Evolutionary conservation across 2,329 filamentous ascomycete genomes (phyloP).

Genomic region (Fusarium domesticum): DNA sequence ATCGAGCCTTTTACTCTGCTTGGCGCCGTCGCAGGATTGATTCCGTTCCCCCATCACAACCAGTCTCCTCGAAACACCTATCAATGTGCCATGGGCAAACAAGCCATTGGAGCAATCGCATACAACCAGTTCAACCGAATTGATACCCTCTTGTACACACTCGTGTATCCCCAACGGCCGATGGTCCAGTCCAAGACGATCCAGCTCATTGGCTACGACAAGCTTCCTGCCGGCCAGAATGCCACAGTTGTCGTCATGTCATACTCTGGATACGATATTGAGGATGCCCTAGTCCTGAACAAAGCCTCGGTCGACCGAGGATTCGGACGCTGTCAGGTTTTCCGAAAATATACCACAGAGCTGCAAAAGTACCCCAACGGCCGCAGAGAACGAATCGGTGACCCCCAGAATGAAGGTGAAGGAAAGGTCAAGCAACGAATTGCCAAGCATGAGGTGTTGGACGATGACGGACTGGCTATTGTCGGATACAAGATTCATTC

Average conservation of each 20-base stretch:
- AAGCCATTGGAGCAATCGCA: slow-evolving; percentile 97
- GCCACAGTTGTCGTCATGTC: slow-evolving; percentile 99
- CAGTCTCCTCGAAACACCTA: slow-evolving; percentile 98
- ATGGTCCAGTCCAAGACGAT: slow-evolving; percentile 98
- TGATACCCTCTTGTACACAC: slow-evolving; percentile 90
- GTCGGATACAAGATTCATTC: slow-evolving; percentile 76
- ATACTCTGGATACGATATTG: slow-evolving; percentile 98
- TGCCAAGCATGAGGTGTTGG: slow-evolving; percentile 69
- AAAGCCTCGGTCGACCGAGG: slow-evolving; percentile 93
- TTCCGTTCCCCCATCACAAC: slow-evolving; percentile 98
- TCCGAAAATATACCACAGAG: slow-evolving; percentile 86
- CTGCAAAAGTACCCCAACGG: slow-evolving; percentile 88
- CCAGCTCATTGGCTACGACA: slow-evolving; percentile 94
- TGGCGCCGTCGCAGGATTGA: slow-evolving; percentile 90
- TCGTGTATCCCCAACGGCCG: slow-evolving; percentile 95
- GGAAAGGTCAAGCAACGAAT: slow-evolving; percentile 60
- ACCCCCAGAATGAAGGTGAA: slow-evolving; percentile 53
- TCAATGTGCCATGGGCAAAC: slow-evolving; percentile 99
- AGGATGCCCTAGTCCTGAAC: slow-evolving; percentile 94
- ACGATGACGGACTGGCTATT: slow-evolving; percentile 82
- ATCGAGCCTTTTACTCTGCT: slow-evolving; percentile 98
- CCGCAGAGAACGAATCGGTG: slow-evolving; percentile 63
- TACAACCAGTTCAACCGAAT: slow-evolving; percentile 98
- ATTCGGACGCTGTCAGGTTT: slow-evolving; percentile 96
- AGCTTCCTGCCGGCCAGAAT: slow-evolving; percentile 93